Evolutionary conservation across 2,329 filamentous ascomycete species (phyloP), one percentile per base, ranked within the genome.

Genomic region (Neophaeococcomyces mojaviensis): DNA sequence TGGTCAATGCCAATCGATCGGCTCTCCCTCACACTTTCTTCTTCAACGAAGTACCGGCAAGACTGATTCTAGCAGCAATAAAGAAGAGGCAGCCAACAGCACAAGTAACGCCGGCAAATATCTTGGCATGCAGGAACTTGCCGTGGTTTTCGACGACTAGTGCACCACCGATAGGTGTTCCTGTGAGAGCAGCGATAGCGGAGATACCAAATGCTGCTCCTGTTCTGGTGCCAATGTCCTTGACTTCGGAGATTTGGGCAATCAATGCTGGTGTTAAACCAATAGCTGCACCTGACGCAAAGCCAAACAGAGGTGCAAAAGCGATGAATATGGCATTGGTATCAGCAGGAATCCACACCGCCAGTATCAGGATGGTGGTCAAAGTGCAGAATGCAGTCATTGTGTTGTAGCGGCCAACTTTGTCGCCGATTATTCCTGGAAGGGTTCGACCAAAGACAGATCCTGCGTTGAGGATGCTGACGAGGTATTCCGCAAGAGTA

Each of bases 281-380:
- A 30, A 84, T 76, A 55, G 81, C 84, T 2, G 77, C 77, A 10
- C 84, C 84, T 0, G 78, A 81, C 12, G 73, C 73, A 59, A 87
- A 85, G 15, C 83, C 84, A 54, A 84, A 88, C 5, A 86, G 63
- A n/a, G 74, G 69, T 10, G 76, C 72, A 60, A 85, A 87, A 30
- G 79, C 69, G 40, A 86, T 72, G 48, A 82, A 76, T 1, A 76
- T 72, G 0, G 73, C 72, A 8, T 79, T 74, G 31, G 68, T 68
- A 2, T 65, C 66, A 9, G 68, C 71, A 1, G 73, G 71, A 3
- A 79, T 64, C 78, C 78, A 76, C 2, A 83, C 60, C 22, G 69
- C 73, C 0, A 81, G 63, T 10, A 71, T 68, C 1, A 77, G 54
- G 30, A 77, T 66, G 2, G 60, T 58, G 10, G 73, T 67, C 20